A percentile compares a stretch with the other conserved stretches of the same genome.
phyloP scores from a whole-genome alignment of 1,284 basidiomycete genomes.

The Sporisorium iseilematis-ciliati region DNA sequence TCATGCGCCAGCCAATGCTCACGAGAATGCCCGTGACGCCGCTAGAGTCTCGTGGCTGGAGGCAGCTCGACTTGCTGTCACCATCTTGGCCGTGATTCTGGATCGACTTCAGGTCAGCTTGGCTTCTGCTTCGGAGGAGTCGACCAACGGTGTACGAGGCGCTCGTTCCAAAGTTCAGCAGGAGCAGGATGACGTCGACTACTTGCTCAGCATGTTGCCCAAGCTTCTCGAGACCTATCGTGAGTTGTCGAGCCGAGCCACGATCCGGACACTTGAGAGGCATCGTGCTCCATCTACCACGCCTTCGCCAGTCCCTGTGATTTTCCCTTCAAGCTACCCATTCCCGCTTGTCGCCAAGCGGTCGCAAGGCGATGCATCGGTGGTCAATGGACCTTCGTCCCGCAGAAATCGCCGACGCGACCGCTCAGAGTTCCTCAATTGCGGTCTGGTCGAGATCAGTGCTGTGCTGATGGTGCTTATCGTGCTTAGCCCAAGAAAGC shows the following conservation, averaged over 20 bases:
- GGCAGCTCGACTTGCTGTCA: slow-evolving; percentile 78
- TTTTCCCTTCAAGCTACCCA: slow-evolving; percentile 93
- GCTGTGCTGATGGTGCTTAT: slow-evolving; percentile 86
- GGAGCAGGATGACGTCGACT: slow-evolving; percentile 94
- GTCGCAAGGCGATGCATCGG: slow-evolving; percentile 72
- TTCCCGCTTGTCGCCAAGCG: slow-evolving; percentile 83
- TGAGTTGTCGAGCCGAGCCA: slow-evolving; percentile 80
- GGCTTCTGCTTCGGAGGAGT: slow-evolving; percentile 13
- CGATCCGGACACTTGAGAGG: slow-evolving; percentile 79
- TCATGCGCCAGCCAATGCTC: slow-evolving; percentile 31
- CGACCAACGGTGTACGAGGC: slow-evolving; percentile 6
- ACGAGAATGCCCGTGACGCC: slow-evolving; percentile 68
- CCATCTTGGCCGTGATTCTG: slow-evolving; percentile 81
- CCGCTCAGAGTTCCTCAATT: slow-evolving; percentile 75
- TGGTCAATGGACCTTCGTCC: slow-evolving; percentile 48
- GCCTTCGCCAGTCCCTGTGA: slow-evolving; percentile 79
- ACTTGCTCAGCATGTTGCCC: slow-evolving; percentile 85
- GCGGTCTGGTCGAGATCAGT: slow-evolving; percentile 85
- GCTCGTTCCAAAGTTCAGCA: slow-evolving; percentile 70
- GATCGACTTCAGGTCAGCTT: slow-evolving; percentile 80
- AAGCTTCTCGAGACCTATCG: slow-evolving; percentile 87
- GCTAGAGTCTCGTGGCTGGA: slow-evolving; percentile 91
- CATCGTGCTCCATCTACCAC: slow-evolving; percentile 75
- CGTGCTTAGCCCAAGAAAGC: slow-evolving; percentile 81
- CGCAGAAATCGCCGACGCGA: slow-evolving; percentile 45